Evolutionary conservation across 208 protist genomes (phyloP), one percentile per base, ranked within the genome.

Genomic region (Polymyxa betae): DNA sequence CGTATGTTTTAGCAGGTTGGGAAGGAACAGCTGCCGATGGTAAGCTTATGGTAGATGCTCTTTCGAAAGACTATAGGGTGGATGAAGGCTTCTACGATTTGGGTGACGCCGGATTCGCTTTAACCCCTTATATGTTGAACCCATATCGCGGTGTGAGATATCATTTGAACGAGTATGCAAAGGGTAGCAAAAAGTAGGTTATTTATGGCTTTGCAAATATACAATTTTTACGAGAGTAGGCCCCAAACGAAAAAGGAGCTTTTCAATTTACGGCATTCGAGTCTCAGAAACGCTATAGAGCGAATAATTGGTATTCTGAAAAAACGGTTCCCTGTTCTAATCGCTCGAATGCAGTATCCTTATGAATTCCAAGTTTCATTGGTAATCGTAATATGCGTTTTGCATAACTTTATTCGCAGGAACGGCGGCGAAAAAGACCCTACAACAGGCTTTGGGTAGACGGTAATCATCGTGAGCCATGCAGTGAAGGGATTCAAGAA

Each of bases 21-120:
- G 72, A 82, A 43, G 72, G 72, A 43, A 45, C 72, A 5, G 72
- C 72, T 5, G n/a, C 72, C 72, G 72, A 82, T 82, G 72, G 72
- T 5, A 35, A 43, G 40, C 12, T 82, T 5, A 35, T 82, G 35
- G 72, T 12, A 35, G 35, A 43, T 82, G 72, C n/a, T 82, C n/a
- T 82, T 20, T 5, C 16, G 10, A 82, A 82, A 43, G 40, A 43
- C 35, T 82, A 45, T n/a, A 43, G n/a, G n/a, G 40, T 82, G 16
- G 35, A 35, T 35, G 40, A 82, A 35, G n/a, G 72, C 5, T 45
- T 38, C 16, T 82, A 40, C 10, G n/a, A 82, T 43, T n/a, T 82
- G 5, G 72, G 72, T n/a, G 72, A 82, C 35, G 72, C 72, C 35
- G 72, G 72, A n/a, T 82, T 16, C 35, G 72, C 72, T 82, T 43